A percentile compares a stretch with the other conserved stretches of the same genome.
Conservation (phyloP, 2,329 filamentous ascomycete species). For the Curvularia spicifera region DNA sequence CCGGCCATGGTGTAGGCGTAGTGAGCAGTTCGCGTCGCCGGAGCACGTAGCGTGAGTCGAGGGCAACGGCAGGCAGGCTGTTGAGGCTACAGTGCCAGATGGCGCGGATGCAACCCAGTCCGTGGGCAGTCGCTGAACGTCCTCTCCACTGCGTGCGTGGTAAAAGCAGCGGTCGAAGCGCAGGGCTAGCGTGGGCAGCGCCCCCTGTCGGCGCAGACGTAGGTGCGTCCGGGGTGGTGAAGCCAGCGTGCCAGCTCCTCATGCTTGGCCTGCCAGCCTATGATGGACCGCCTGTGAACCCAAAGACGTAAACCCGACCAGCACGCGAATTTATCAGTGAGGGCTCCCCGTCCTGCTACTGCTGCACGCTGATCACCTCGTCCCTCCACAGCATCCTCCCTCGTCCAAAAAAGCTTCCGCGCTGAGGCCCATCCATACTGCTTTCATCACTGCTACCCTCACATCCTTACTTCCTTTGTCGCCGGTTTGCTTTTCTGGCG, state of each 20-base stretch:
- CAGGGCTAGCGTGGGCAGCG: conserved; percentile 29
- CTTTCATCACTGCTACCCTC: conserved; percentile 37
- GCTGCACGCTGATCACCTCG: conserved; percentile 43
- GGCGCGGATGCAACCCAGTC: conserved; percentile 25
- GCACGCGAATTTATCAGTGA: conserved; percentile 45
- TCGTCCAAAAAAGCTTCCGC: neutral
- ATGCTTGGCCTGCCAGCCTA: conserved; percentile 47
- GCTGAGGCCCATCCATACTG: conserved; percentile 41
- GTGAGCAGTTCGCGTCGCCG: too few relatives aligned
- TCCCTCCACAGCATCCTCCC: conserved; percentile 20
- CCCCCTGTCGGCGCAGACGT: conserved; percentile 28
- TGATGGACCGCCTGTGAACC: conserved; percentile 46
- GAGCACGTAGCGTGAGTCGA: neutral
- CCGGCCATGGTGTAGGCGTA: conserved; percentile 21
- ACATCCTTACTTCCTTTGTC: conserved; percentile 47
- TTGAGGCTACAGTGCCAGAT: conserved; percentile 15
- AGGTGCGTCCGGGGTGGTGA: conserved; percentile 37
- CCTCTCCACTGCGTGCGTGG: conserved; percentile 12
- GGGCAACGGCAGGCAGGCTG: conserved; percentile 6
- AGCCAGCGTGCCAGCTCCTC: conserved; percentile 41
- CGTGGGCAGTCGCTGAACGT: conserved; percentile 20
- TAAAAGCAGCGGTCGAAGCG: conserved; percentile 41
- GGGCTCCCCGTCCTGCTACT: conserved; percentile 33
- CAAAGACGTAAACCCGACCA: conserved; percentile 40
- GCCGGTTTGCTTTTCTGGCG: conserved; percentile 32